phyloP scores from a whole-genome alignment of 139 green algal genomes.

The Closterium sp. region DNA sequence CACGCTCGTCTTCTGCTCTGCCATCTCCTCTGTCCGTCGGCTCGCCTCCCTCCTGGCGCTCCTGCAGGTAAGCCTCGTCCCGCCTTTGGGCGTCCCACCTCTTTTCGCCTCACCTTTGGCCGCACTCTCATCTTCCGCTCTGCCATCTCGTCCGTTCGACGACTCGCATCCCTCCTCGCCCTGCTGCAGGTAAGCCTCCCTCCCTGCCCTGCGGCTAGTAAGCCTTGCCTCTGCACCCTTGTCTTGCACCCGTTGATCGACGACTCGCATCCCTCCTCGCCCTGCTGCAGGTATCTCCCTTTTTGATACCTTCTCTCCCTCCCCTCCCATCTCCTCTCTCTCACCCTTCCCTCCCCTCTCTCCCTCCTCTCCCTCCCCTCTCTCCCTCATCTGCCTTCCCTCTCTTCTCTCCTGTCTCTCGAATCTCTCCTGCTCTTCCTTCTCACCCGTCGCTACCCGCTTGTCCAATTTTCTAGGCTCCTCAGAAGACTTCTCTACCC shows the following conservation, averaged over 20 bases:
- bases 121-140: conserved; percentile 93
- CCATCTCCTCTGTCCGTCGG: conserved; percentile 72
- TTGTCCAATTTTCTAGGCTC: too few relatives aligned
- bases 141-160: conserved; percentile 71
- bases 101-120: conserved; percentile 48
- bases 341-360: conserved; percentile 77
- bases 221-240: too few relatives aligned
- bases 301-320: too few relatives aligned
- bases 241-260: too few relatives aligned
- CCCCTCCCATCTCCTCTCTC: conserved; percentile 76
- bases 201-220: conserved; percentile 72
- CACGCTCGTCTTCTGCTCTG: conserved; percentile 96
- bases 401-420: conserved; percentile 77
- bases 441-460: too few relatives aligned
- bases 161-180: conserved; percentile 78
- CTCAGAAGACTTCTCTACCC: too few relatives aligned
- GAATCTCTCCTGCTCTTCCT: conserved; percentile 71
- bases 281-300: conserved; percentile 70
- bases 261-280: conserved; percentile 79
- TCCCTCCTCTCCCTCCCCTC: conserved; percentile 73
- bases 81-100: too few relatives aligned
- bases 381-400: conserved; percentile 76
- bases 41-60: conserved; percentile 78
- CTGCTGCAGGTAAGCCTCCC: conserved; percentile 80
- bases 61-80: conserved; percentile 62